Base-by-base conservation (phyloP, 2,329 filamentous ascomycete species). In the Pseudocercospora vitis region DNA sequence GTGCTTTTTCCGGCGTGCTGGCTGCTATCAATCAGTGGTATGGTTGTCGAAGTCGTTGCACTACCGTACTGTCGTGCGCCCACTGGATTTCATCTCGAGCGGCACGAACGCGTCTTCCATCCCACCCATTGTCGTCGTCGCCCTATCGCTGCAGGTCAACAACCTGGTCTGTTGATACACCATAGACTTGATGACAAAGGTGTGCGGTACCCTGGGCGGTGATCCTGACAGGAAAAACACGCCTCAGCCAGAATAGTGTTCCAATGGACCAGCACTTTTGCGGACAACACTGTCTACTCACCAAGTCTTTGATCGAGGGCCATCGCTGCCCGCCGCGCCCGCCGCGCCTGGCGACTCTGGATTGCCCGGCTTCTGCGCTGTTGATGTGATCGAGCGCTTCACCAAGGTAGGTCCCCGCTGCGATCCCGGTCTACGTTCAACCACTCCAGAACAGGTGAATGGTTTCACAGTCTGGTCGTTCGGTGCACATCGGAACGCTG, bases 341-440 rank as follows among this genome's bases (percentile, higher is more conserved):
- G n/a, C n/a, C n/a, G n/a, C n/a, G n/a, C n/a, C n/a, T n/a, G n/a
- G n/a, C 16, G 33, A 18, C 11, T 37, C 33, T 37, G 33, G 33
- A 19, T 37, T 37, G 16, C 18, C 12, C n/a, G 33, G 33, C 33
- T 37, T 37, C 33, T 37, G 33, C 33, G 18, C 16, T 19, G 12
- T 12, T 12, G 19, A 42, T 14, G 37, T 21, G 16, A 18, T 21
- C 8, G 37, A 42, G n/a, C 12, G 7, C 4, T 26, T 8, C 18
- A 42, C 37, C 37, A 42, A 42, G 37, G 37, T 42, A 42, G 37
- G 21, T 42, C 37, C 37, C 37, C 21, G 37, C 37, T 12, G 12
- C 5, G 11, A n/a, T 40, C 19, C 23, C 23, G 37, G 6, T 19
- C 37, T 19, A 40, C 19, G n/a, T 24, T 23, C 37, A 40, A 21